Percentiles rank a stretch among this genome's conserved stretches.
These are phyloP conservation scores for Bifiguratus adelaidae DNA, from an alignment of 192 early-diverging fungal species.

Conservation along the genomic window DNA sequence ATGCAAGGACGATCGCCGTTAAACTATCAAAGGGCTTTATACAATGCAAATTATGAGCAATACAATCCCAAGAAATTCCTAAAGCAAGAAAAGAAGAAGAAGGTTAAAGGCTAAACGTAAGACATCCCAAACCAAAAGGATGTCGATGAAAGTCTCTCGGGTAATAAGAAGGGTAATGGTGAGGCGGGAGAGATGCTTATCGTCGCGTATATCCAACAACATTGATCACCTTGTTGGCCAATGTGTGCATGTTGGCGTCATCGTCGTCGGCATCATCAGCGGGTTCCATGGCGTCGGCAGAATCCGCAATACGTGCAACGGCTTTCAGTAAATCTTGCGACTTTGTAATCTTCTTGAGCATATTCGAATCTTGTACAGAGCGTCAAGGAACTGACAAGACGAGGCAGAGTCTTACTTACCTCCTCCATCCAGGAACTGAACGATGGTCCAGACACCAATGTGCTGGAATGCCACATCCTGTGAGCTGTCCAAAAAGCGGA, in stretches of 20 bases:
- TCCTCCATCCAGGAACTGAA: conserved; percentile 60
- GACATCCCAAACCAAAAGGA: too few species aligned
- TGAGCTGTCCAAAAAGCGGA: conserved; percentile 48
- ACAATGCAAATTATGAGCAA: too few species aligned
- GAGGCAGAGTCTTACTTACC: conserved; percentile 5
- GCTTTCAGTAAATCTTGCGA: conserved; percentile 4
- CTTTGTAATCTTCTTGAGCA: conserved; percentile 4
- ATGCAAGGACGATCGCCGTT: too few species aligned
- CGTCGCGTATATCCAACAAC: too few species aligned
- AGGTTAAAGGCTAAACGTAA: too few species aligned
- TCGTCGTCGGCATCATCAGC: conserved; percentile 10
- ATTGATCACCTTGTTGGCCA: conserved; percentile 13
- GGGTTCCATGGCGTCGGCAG: not conserved
- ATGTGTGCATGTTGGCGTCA: conserved; percentile 15
- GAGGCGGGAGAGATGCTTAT: too few species aligned
- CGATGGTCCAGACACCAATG: conserved; percentile 78
- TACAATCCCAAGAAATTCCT: too few species aligned
- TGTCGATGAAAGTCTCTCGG: too few species aligned
- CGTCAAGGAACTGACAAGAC: not conserved
- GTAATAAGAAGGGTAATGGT: too few species aligned
- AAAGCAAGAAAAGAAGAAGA: too few species aligned
- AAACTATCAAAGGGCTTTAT: too few species aligned
- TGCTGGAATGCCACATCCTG: conserved; percentile 67
- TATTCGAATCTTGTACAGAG: not conserved
- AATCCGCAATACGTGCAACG: conserved; percentile 2